Evolutionary conservation across 1,284 basidiomycete genomes (phyloP), one percentile per base, ranked within the genome.

Genomic region (Coriolopsis trogii): DNA sequence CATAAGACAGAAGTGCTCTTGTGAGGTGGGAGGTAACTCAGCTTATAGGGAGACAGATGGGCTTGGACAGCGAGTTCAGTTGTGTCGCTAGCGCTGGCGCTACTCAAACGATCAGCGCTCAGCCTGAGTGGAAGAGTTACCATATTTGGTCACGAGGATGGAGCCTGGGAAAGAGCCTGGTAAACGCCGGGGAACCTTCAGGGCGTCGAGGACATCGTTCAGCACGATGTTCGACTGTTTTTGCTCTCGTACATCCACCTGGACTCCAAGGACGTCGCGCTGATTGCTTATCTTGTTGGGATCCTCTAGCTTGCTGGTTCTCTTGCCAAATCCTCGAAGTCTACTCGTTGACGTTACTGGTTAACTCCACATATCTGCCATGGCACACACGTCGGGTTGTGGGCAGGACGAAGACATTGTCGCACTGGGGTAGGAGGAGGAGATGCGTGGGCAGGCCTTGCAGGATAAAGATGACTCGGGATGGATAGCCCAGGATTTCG

Each of bases 161-260:
- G 13, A n/a, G 46, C 23, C 50, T 58, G 53, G 56, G 56, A 45
- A 40, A 36, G 56, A 41, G 56, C 20, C 57, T 40, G 57, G 51
- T 59, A 49, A 53, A 28, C 28, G 31, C 46, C 57, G 51, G 38
- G 44, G 46, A 59, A 59, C 53, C 57, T 59, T 53, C 38, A 43
- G 49, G 45, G 53, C 51, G 53, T 55, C 46, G 57, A 56, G 46
- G 25, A 25, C 53, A 39, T 46, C 57, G 51, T 53, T 40, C 26
- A 42, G 50, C 53, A 46, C 30, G 53, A 29, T 34, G 37, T 50
- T 38, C 21, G 18, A 34, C 41, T 28, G 44, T 39, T 53, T 55
- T 58, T 55, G 47, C 53, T 39, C 31, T 53, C 43, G 51, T 51
- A 56, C 57, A 42, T 45, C 57, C 53, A 59, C 25, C 49, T 48